Conservation (phyloP, 306 rosid genomes). For the Trichosanthes truncata region DNA sequence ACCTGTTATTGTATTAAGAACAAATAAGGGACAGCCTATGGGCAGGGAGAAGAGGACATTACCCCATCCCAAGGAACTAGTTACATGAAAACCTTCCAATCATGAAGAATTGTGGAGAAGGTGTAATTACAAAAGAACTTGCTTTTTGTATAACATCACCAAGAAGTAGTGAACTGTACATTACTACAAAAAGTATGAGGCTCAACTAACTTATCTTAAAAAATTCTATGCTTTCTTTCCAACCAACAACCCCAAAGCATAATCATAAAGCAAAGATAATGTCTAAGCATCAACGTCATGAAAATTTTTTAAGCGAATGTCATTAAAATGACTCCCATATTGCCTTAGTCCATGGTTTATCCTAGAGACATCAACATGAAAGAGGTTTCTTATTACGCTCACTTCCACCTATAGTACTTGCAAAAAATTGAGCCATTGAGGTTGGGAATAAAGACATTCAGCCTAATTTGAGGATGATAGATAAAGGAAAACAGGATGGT, state of each 20-base stretch:
- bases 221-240: neutral
- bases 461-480: neutral
- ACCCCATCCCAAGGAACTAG: neutral
- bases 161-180: neutral
- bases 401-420: neutral
- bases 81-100: neutral
- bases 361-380: neutral
- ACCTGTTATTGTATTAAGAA: neutral
- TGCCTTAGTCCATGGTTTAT: neutral
- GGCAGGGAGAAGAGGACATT: neutral
- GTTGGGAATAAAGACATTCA: neutral
- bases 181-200: neutral
- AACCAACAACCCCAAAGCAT: neutral
- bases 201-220: neutral
- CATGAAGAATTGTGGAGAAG: neutral
- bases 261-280: neutral
- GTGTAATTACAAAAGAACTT: neutral
- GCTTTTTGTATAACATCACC: neutral
- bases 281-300: neutral
- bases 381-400: neutral
- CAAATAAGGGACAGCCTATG: neutral
- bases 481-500: neutral
- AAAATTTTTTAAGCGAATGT: neutral
- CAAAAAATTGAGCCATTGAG: neutral
- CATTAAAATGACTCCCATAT: neutral